phyloP scores from a whole-genome alignment of 2,329 filamentous ascomycete genomes.

The Pyricularia sp. region DNA sequence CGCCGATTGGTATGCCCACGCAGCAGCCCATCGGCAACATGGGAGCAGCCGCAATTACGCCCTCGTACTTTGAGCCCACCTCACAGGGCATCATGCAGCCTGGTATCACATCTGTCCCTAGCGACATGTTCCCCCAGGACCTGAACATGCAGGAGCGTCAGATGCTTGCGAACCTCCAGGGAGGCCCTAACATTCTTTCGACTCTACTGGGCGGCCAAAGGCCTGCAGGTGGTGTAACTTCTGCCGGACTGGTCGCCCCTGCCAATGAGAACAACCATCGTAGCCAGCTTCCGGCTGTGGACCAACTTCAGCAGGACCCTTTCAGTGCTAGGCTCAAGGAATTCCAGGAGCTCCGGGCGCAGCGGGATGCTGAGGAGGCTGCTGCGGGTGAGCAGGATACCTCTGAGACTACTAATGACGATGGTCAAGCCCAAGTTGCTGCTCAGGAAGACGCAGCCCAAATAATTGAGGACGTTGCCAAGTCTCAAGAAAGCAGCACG shows the following conservation, averaged over 20 bases:
- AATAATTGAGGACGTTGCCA: conserved; percentile 7
- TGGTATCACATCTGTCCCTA: conserved; percentile 30
- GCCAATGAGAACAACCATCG: conserved; percentile 28
- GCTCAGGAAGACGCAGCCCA: conserved; percentile 7
- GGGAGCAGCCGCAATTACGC: conserved; percentile 19
- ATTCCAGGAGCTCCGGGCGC: conserved; percentile 70
- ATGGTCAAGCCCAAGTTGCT: not conserved
- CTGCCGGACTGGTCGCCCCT: conserved; percentile 22
- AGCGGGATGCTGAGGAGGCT: conserved; percentile 50
- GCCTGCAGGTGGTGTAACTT: conserved; percentile 6
- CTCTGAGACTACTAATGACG: conserved; percentile 12
- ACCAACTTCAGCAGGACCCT: conserved; percentile 41
- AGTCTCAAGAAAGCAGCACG: not conserved
- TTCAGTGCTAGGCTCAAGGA: conserved; percentile 69
- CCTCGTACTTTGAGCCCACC: conserved; percentile 3
- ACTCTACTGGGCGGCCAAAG: not conserved
- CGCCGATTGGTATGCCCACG: conserved; percentile 57
- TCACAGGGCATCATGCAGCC: conserved; percentile 18
- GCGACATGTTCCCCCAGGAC: conserved; percentile 58
- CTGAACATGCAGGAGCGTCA: conserved; percentile 46
- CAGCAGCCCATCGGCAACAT: conserved; percentile 47
- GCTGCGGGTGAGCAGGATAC: conserved; percentile 18
- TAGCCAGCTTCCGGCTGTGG: conserved; percentile 37
- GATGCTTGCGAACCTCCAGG: conserved; percentile 34
- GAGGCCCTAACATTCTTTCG: not conserved